A percentile compares a stretch with the other conserved stretches of the same genome.
Evolutionary conservation across 2,329 filamentous ascomycete species (phyloP).

Genomic region (Sarocladiaceae sp.): DNA sequence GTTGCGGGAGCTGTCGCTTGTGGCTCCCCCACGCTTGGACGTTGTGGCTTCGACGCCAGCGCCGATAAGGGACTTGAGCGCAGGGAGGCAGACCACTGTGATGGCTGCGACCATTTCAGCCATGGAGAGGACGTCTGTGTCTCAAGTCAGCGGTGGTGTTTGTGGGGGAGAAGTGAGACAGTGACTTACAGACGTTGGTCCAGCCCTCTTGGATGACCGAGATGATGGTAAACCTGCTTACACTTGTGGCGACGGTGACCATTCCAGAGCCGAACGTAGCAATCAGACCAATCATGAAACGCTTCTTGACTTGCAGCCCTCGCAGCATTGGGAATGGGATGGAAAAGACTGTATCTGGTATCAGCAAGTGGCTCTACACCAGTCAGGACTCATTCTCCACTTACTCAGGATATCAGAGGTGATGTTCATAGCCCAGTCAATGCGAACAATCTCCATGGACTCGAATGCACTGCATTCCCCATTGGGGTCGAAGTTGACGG

Average conservation of each 20-base stretch:
- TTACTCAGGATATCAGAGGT: constrained; percentile 16
- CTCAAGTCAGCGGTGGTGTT: not conserved
- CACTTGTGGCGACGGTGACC: constrained; percentile 16
- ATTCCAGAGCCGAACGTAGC: constrained; percentile 16
- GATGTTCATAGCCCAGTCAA: constrained; percentile 25
- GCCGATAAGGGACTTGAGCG: constrained; percentile 17
- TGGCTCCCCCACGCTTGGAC: constrained; percentile 8
- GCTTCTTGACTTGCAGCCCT: constrained; percentile 14
- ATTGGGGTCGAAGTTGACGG: constrained; percentile 22
- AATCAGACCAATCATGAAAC: constrained; percentile 15
- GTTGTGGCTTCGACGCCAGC: constrained; percentile 11
- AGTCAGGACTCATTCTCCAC: constrained; percentile 1
- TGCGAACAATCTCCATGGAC: constrained; percentile 21
- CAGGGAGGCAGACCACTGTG: constrained; percentile 17
- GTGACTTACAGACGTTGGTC: constrained; percentile 18
- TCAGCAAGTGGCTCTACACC: not conserved
- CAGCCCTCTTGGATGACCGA: constrained; percentile 15
- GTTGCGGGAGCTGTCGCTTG: not conserved
- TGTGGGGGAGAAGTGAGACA: not conserved
- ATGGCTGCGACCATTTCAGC: constrained; percentile 17
- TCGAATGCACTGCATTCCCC: constrained; percentile 20
- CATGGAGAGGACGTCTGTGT: constrained; percentile 18
- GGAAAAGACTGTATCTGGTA: constrained; percentile 12
- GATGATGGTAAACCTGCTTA: constrained; percentile 16
- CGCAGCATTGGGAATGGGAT: constrained; percentile 16